A percentile compares a stretch with the other conserved stretches of the same genome.
Conservation (phyloP, 1,139 yeast species). For the Geotrichum fermentans region DNA sequence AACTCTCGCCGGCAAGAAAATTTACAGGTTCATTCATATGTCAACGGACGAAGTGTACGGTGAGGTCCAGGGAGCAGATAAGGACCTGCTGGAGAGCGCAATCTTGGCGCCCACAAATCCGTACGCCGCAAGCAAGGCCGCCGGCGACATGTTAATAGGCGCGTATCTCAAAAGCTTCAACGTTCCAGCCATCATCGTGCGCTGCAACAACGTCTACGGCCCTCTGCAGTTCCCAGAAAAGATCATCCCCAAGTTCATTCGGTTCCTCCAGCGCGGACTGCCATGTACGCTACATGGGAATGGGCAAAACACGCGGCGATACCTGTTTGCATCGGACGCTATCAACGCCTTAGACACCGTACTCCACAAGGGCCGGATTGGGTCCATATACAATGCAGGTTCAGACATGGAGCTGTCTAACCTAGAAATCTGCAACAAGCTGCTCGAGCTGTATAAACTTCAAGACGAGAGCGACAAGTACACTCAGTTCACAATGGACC, state of each 20-base stretch:
- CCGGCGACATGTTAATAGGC: slow-evolving; percentile 49
- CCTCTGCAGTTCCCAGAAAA: slow-evolving; percentile 56
- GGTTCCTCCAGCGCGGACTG: slow-evolving; percentile 31
- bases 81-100: slow-evolving; percentile 40
- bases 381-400: slow-evolving; percentile 49
- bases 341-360: slow-evolving; percentile 43
- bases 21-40: slow-evolving; percentile 43
- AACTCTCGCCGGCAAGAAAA: background rate
- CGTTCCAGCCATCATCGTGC: slow-evolving; percentile 44
- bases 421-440: slow-evolving; percentile 32
- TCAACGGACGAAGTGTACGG: slow-evolving; percentile 66
- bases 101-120: slow-evolving; percentile 53
- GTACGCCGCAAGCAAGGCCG: slow-evolving; percentile 57
- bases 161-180: slow-evolving; percentile 47
- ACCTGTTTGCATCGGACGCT: slow-evolving; percentile 49
- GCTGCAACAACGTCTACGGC: slow-evolving; percentile 57
- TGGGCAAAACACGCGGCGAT: slow-evolving; percentile 47
- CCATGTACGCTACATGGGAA: slow-evolving; percentile 46
- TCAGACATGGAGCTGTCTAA: slow-evolving; percentile 46
- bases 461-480: slow-evolving; percentile 24
- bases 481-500: slow-evolving; percentile 42
- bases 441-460: slow-evolving; percentile 33
- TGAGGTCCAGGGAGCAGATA: slow-evolving; percentile 31
- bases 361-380: slow-evolving; percentile 36
- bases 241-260: slow-evolving; percentile 45